A percentile compares a stretch with the other conserved stretches of the same genome.
Evolutionary conservation across 2,329 filamentous ascomycete genomes (phyloP).

Genomic region (Cryphonectria japonica): DNA sequence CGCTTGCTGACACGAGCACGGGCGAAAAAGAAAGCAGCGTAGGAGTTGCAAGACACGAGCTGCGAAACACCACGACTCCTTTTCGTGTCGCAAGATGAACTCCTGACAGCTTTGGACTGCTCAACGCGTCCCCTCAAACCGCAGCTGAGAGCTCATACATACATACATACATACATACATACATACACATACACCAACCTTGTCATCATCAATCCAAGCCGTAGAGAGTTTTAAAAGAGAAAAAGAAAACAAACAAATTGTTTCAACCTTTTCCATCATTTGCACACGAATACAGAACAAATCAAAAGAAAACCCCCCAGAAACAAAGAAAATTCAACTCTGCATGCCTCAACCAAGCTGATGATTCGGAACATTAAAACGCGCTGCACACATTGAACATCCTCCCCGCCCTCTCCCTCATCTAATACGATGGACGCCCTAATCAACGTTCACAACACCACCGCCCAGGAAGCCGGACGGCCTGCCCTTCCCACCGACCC

Average conservation of each 20-base stretch:
- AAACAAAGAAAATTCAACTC: background rate
- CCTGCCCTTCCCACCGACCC: constrained; percentile 34
- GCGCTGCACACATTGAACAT: background rate
- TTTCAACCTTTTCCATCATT: background rate
- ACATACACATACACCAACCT: background rate
- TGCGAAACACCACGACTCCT: constrained; percentile 14
- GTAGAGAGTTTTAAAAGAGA: background rate
- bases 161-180: no score
- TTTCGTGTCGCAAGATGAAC: constrained; percentile 18
- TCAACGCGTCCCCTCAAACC: background rate
- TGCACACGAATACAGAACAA: background rate
- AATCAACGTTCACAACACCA: constrained; percentile 10
- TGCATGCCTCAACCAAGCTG: background rate
- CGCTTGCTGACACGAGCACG: background rate
- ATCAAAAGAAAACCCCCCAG: background rate
- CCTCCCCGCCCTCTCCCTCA: background rate
- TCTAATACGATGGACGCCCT: constrained; percentile 15
- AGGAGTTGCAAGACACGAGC: background rate
- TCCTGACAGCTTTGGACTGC: constrained; percentile 10
- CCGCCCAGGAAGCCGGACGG: constrained; percentile 15
- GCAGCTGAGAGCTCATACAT: no score
- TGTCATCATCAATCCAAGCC: background rate
- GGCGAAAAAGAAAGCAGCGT: background rate
- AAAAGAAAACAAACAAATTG: background rate
- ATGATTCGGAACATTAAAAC: background rate